phyloP scores from a whole-genome alignment of 75 land plant species.

The Selaginella moellendorffii region DNA sequence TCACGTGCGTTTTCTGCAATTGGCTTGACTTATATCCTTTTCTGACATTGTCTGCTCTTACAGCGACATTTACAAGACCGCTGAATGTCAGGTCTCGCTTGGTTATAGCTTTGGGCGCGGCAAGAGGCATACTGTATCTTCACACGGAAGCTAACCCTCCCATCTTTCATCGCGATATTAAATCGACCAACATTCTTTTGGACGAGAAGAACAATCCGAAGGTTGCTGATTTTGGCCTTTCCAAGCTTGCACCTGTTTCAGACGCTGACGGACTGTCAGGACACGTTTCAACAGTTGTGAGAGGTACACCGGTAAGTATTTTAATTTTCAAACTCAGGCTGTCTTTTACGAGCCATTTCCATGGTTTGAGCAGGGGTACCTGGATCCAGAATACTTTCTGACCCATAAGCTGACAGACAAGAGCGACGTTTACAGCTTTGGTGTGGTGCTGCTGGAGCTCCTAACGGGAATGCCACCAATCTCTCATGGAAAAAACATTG shows the following conservation, averaged over 20 bases:
- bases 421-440: conserved; percentile 97
- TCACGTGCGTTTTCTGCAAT: neutral
- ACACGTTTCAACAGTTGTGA: conserved; percentile 42
- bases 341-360: neutral
- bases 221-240: conserved; percentile 88
- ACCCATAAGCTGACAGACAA: conserved; percentile 87
- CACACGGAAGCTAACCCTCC: conserved; percentile 82
- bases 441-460: conserved; percentile 78
- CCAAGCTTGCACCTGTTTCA: conserved; percentile 56
- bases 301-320: conserved; percentile 54
- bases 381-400: conserved; percentile 84
- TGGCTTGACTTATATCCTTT: neutral
- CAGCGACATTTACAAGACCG: conserved; percentile 17
- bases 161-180: conserved; percentile 74
- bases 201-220: conserved; percentile 43
- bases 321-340: no score
- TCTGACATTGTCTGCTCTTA: neutral
- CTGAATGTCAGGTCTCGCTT: conserved; percentile 28
- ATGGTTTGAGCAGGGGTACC: conserved; percentile 50
- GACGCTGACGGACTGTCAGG: conserved; percentile 43
- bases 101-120: conserved; percentile 32
- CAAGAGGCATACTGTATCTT: conserved; percentile 38
- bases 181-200: conserved; percentile 70
- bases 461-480: conserved; percentile 85
- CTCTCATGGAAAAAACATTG: conserved; percentile 70